Percentiles rank a stretch among this genome's conserved stretches.
Evolutionary conservation across 2,329 filamentous ascomycete genomes (phyloP).

Genomic region (Zopfia rhizophila): DNA sequence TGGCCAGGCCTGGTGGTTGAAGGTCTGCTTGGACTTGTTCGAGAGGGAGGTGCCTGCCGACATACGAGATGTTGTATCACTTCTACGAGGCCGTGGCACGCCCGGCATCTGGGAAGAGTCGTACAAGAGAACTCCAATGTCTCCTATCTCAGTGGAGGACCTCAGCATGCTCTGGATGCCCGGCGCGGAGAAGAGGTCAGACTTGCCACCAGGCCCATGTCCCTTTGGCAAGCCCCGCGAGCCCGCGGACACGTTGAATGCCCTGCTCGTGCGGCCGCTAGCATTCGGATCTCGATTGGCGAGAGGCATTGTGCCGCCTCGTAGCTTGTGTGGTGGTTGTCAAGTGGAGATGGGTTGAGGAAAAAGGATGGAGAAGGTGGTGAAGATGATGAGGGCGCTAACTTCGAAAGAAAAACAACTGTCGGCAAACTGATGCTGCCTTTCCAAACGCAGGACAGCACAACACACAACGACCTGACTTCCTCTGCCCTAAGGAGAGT

Average conservation of each 20-base stretch:
- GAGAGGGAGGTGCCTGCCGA: constrained; percentile 55
- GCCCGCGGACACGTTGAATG: constrained; percentile 56
- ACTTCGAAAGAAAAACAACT: constrained; percentile 10
- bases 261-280: constrained; percentile 59
- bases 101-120: constrained; percentile 50
- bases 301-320: constrained; percentile 55
- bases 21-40: constrained; percentile 53
- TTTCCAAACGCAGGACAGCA: constrained; percentile 14
- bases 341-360: neutral
- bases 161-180: constrained; percentile 62
- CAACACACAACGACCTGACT: constrained; percentile 10
- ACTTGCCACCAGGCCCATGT: constrained; percentile 34
- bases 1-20: constrained; percentile 49
- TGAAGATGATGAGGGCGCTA: constrained; percentile 4
- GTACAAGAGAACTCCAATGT: constrained; percentile 54
- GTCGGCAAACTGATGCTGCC: constrained; percentile 10
- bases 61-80: constrained; percentile 45
- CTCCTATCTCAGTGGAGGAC: constrained; percentile 60
- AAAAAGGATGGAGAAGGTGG: constrained; percentile 1
- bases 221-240: constrained; percentile 47
- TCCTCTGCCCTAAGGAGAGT: constrained; percentile 11
- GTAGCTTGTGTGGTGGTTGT: neutral
- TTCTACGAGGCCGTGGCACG: constrained; percentile 48
- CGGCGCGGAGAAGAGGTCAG: constrained; percentile 45
- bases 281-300: constrained; percentile 56